These are phyloP conservation scores for Coemansia sp. DNA, from an alignment of 192 early-diverging fungal genomes.

Conservation along the genomic window DNA sequence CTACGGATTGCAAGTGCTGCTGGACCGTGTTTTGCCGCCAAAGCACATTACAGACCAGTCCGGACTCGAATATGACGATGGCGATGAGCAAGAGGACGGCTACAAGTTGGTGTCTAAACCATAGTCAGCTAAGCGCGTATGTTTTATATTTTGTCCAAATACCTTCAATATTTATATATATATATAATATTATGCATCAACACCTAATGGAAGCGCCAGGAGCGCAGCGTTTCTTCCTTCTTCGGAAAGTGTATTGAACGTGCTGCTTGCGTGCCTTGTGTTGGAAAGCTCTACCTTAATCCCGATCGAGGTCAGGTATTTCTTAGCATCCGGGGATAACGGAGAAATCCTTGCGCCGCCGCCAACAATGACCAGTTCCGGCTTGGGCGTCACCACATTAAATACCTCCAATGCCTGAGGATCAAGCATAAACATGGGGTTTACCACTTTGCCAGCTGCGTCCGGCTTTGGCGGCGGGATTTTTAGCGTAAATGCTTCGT, in stretches of 20 bases:
- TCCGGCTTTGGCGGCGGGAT: constrained; percentile 39
- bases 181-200: constrained; percentile 13
- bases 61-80: not conserved
- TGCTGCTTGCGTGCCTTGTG: constrained; percentile 42
- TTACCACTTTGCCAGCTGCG: constrained; percentile 14
- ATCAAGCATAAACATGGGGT: constrained; percentile 33
- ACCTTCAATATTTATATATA: not conserved
- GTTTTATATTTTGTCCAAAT: not conserved
- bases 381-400: constrained; percentile 39
- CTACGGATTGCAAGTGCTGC: constrained; percentile 20
- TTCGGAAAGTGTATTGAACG: constrained; percentile 38
- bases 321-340: constrained; percentile 17
- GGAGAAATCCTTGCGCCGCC: constrained; percentile 32
- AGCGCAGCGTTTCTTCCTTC: constrained; percentile 50
- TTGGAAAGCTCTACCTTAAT: constrained; percentile 44
- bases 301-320: constrained; percentile 47
- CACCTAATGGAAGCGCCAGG: constrained; percentile 40
- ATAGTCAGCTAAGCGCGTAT: not conserved
- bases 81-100: not conserved
- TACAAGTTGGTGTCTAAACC: not conserved
- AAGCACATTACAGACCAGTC: constrained; percentile 1
- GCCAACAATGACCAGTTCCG: constrained; percentile 52
- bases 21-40: constrained; percentile 31
- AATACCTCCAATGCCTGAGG: constrained; percentile 30
- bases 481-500: constrained; percentile 44